Base-by-base conservation (phyloP, 371 early-diverging fungal species). In the Chytridiales sp. region DNA sequence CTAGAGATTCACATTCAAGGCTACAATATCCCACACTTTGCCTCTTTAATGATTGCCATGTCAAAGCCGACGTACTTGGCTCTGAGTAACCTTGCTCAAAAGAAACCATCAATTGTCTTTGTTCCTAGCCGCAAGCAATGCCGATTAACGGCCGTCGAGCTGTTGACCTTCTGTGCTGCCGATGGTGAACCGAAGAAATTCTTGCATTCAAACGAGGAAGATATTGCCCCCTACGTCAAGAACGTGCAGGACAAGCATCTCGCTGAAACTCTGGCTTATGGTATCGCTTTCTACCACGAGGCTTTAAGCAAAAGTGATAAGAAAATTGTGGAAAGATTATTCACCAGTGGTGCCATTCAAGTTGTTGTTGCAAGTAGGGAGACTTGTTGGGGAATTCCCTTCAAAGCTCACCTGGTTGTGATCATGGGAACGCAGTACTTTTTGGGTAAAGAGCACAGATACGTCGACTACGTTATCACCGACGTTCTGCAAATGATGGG, bases 401-500 rank as follows among this genome's bases (percentile, higher is more conserved):
- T 95, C 63, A 81, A 77, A 47, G 80, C 89, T 26, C 87, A 89
- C 58, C 81, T 92, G 65, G 95, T 94, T 5, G 83, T 97, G 3
- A 79, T 98, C 19, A 96, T 95, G 95, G 98, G 98, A 22, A 92
- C 97, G 1, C 94, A 95, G 73, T 90, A 86, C 73, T 98, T 85
- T 75, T 84, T 90, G 57, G 97, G 95, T 35, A 87, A 89, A 70
- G 93, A 92, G 68, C 95, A 95, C 70, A 85, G 94, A 8, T 96
- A 98, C 78, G 87, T 85, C 0, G 98, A 98, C 64, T 98, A 94
- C 65, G 85, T 92, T 17, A 87, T 95, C 34, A 87, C 95, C 2
- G 95, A 95, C 54, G 89, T 97, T 26, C 76, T 96, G 54, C 95
- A 96, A 70, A 97, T 98, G 98, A 87, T 95, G 84, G 97, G 95